A percentile compares a stretch with the other conserved stretches of the same genome.
These are phyloP conservation scores for Tricholoma saponaceum DNA, from an alignment of 768 basidiomycete species.

Conservation along the genomic window DNA sequence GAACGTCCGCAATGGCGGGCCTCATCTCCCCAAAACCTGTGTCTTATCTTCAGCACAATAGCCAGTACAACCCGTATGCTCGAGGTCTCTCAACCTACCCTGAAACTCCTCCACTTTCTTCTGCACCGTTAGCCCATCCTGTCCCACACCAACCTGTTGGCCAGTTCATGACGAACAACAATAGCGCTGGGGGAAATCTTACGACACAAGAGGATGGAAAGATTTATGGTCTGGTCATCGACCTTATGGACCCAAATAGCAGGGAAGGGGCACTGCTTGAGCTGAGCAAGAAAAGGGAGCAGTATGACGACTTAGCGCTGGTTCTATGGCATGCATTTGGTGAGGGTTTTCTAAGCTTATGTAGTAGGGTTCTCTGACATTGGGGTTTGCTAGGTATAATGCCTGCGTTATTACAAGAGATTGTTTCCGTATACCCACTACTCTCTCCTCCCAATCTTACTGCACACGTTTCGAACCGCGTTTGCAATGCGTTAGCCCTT, in stretches of 20 bases:
- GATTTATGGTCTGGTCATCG: constrained; percentile 88
- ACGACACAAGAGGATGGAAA: constrained; percentile 57
- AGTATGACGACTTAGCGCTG: constrained; percentile 96
- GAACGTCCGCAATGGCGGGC: constrained; percentile 48
- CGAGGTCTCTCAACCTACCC: constrained; percentile 52
- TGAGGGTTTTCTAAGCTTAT: constrained; percentile 29
- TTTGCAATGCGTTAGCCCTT: constrained; percentile 97
- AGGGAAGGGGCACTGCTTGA: constrained; percentile 90
- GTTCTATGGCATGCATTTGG: constrained; percentile 99
- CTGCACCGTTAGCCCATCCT: constrained; percentile 52
- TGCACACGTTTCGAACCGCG: constrained; percentile 96
- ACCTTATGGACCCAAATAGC: constrained; percentile 76
- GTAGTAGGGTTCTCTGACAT: neutral
- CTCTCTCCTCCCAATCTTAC: constrained; percentile 94
- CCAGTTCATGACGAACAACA: constrained; percentile 35
- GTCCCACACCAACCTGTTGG: constrained; percentile 45
- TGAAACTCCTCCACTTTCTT: constrained; percentile 57
- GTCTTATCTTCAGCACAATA: constrained; percentile 60
- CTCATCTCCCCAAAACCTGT: constrained; percentile 60
- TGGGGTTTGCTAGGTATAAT: constrained; percentile 69
- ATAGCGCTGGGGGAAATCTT: constrained; percentile 18
- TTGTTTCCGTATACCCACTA: constrained; percentile 96
- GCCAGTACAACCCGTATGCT: constrained; percentile 57
- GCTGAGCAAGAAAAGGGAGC: constrained; percentile 97
- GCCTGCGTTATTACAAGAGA: constrained; percentile 96